Base-by-base conservation (phyloP, 2,329 filamentous ascomycete species). In the Pseudogymnoascus sp. region DNA sequence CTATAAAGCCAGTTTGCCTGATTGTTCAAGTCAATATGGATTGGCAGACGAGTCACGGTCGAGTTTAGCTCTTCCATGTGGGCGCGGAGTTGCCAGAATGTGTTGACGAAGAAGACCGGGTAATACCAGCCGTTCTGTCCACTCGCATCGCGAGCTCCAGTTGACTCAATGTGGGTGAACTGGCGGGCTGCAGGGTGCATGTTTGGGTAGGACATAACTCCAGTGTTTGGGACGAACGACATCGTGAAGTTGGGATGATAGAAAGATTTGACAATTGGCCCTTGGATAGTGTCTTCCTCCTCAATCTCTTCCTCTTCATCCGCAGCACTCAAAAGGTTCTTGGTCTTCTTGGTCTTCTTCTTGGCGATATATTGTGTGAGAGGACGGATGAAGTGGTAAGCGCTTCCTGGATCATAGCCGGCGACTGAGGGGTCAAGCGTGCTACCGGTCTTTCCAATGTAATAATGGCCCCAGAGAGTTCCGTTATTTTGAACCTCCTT, bases 191-290 rank as follows among this genome's bases (percentile, higher is more conserved):
- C 89, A 1, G 90, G 89, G 65, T 90, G 87, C 67, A 92, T 79
- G 62, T 80, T 78, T 22, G 81, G 79, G 67, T 86, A 92, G 28
- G 82, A 82, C 72, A 90, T 79, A 5, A 88, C 80, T 22, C 92
- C 92, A 41, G 87, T 80, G 69, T 92, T 87, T 2, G 92, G 91
- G 59, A 99, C 84, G 69, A 97, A 86, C 5, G 92, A 90, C 65
- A 99, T 80, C 60, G 90, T 95, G 69, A 95, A 88, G 75, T 99
- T 99, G 5, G 94, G 90, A 75, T 99, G 94, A 74, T 97, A 99
- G 78, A 92, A 96, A 62, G 87, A 95, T 52, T 84, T 85, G 66
- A 96, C 84, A 61, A 87, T 79, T n/a, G 90, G 87, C 0, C 87
- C 86, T 4, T 81, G 76, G 2, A 79, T 78, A 62, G 82, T 78